Base-by-base conservation (phyloP, 192 early-diverging fungal species). In the Entomortierella lignicola region DNA sequence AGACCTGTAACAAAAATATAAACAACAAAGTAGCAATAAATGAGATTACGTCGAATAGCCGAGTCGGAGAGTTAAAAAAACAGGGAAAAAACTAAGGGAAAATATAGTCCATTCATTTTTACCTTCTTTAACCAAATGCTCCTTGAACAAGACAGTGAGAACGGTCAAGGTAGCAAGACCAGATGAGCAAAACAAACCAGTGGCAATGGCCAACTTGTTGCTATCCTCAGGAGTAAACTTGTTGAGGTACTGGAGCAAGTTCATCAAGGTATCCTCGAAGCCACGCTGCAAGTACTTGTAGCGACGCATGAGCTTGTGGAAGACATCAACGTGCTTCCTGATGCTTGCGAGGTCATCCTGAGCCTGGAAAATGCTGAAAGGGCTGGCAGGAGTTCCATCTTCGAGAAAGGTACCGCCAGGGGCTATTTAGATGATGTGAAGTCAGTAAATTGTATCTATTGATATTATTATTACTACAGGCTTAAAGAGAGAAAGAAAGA, bases 51-150 rank as follows among this genome's bases (percentile, higher is more conserved):
- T n/a, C n/a, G n/a, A n/a, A n/a, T n/a, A n/a, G n/a, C n/a, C n/a
- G n/a, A n/a, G n/a, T n/a, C n/a, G n/a, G n/a, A n/a, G n/a, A 0
- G 8, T 26, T 8, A 23, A 66, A 32, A 30, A 47, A 3, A 15
- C 29, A 29, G 34, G 43, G 51, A 2, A 37, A 57, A 12, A 55
- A 55, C 8, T 37, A 47, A 13, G 29, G n/a, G 25, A 30, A 12
- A 23, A 1, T 57, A 29, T 15, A 20, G 15, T 37, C 31, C 3
- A 57, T 2, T 8, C 6, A 31, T 18, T 30, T 71, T 66, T 86
- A 86, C 91, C 91, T 71, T 97, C 95, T 85, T 95, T 96, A 71
- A 96, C 94, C 77, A 98, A 86, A 77, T 98, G 95, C 69, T 98
- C 97, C 85, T 96, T 96, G 70, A 94, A 89, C 62, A 97, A 80